Evolutionary conservation across 169 alveolate species (phyloP), one percentile per base, ranked within the genome.

Genomic region (Plasmodium yoelii): DNA sequence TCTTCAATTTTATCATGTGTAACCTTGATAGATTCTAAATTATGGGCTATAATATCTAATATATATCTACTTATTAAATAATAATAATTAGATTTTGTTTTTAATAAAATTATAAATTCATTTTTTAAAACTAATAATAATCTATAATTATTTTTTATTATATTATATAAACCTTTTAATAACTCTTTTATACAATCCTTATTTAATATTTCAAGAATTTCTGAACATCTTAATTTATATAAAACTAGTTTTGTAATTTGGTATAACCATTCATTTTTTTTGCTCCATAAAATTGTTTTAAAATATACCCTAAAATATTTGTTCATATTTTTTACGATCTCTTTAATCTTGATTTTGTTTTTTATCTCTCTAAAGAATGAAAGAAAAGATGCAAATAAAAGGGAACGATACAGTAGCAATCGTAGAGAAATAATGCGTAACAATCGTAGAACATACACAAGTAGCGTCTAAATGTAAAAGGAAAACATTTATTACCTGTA

Each of bases 151-250:
- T n/a, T 61, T 18, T 68, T 49, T 28, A 63, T 71, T 80, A 69
- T 65, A n/a, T 80, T 5, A 53, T 55, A 65, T 65, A 80, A 42
- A 55, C 47, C n/a, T 80, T n/a, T 56, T 47, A 55, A 59, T 46
- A 80, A 53, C 60, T 80, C 90, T 59, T 80, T 80, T 80, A 80
- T 46, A 57, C 90, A 53, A 15, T 80, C 72, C 39, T 67, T 80
- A 42, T 53, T 63, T 65, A 80, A 47, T 13, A 80, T 80, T 7
- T 51, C 71, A 42, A 80, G 70, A 0, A 80, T 13, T 0, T 80
- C 61, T 22, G 69, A 13, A 47, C 63, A 64, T 1, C 82, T 15
- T 60, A 80, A 65, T 59, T 55, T 80, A 13, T 53, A 63, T 26
- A 80, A 67, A 39, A 80, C 5, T 9, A 80, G 19, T 80, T 80